Base-by-base conservation (phyloP, 768 basidiomycete genomes). In the Lactarius pseudohatsudake region DNA sequence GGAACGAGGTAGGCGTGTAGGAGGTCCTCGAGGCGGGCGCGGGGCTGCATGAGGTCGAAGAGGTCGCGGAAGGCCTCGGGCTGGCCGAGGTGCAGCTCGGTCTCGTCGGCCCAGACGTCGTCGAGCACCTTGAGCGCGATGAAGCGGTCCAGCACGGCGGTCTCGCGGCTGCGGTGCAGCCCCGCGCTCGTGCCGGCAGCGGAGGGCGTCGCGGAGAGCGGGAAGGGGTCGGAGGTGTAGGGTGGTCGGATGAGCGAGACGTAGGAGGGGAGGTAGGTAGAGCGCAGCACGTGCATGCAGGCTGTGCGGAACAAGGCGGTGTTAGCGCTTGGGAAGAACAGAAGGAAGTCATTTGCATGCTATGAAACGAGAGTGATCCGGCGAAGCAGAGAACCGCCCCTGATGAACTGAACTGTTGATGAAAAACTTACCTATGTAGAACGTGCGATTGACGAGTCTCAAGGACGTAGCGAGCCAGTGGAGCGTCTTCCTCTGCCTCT, bases 171-270 rank as follows among this genome's bases (percentile, higher is more conserved):
- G 40, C 82, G 57, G 36, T 82, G 80, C 26, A 79, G 77, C 6
- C 85, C 47, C n/a, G 58, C 61, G 43, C 60, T 59, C 13, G 67
- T 34, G 54, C 74, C 70, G 40, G 71, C 45, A 18, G 71, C 40
- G 2, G 56, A 56, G 36, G 38, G 61, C 3, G 41, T 32, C 3
- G 63, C 40, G 7, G 65, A 34, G 50, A 59, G 62, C 10, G 66
- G 91, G 77, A 92, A 94, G 0, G 92, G 91, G 70, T 94, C 90
- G 55, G 88, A 88, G 4, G 88, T 80, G 76, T 93, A 92, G 0
- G 89, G 89, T 0, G 80, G 72, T 30, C 86, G 84, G 67, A 94
- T 80, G 56, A 88, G 81, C 18, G 80, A 77, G 28, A 77, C 76
- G 73, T 94, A 94, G 0, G 84, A 78, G 7, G 86, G 83, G 53